phyloP scores from a whole-genome alignment of 2,329 filamentous ascomycete species.

The Delphinella strobiligena region DNA sequence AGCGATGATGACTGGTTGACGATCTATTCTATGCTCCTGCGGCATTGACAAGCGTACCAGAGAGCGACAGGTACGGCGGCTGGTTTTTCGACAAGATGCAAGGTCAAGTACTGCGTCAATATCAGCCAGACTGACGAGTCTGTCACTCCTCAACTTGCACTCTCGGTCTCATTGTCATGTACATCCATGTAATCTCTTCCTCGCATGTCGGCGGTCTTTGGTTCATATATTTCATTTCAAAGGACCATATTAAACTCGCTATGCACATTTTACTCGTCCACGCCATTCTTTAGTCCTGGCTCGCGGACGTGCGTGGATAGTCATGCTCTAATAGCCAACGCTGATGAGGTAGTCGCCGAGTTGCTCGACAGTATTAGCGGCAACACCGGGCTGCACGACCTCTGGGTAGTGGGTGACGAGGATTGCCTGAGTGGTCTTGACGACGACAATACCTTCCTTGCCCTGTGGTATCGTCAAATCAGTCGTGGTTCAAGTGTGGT shows the following conservation, averaged over 20 bases:
- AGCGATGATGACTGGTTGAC: too few species aligned
- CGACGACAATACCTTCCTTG: slow-evolving; percentile 67
- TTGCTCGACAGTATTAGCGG: slow-evolving; percentile 66
- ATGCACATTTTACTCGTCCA: slow-evolving; percentile 4
- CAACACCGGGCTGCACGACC: slow-evolving; percentile 57
- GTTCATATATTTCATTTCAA: not conserved
- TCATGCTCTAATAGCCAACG: slow-evolving; percentile 55
- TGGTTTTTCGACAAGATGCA: too few species aligned
- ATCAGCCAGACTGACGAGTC: too few species aligned
- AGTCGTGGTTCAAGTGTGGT: not conserved
- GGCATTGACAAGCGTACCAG: too few species aligned
- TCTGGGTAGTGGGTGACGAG: slow-evolving; percentile 81
- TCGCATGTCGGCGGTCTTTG: not conserved
- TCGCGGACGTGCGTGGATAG: not conserved
- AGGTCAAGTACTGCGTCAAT: too few species aligned
- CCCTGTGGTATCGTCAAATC: slow-evolving; percentile 38
- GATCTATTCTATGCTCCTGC: too few species aligned
- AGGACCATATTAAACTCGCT: slow-evolving; percentile 6
- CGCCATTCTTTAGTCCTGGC: not conserved
- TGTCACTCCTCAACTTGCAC: too few species aligned
- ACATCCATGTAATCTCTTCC: not conserved
- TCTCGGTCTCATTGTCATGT: too few species aligned
- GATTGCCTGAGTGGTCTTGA: slow-evolving; percentile 81
- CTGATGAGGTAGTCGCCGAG: slow-evolving; percentile 80
- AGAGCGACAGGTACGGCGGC: too few species aligned